These are phyloP conservation scores for Ascodesmis nigricans DNA, from an alignment of 495 filamentous ascomycete genomes.

Conservation along the genomic window DNA sequence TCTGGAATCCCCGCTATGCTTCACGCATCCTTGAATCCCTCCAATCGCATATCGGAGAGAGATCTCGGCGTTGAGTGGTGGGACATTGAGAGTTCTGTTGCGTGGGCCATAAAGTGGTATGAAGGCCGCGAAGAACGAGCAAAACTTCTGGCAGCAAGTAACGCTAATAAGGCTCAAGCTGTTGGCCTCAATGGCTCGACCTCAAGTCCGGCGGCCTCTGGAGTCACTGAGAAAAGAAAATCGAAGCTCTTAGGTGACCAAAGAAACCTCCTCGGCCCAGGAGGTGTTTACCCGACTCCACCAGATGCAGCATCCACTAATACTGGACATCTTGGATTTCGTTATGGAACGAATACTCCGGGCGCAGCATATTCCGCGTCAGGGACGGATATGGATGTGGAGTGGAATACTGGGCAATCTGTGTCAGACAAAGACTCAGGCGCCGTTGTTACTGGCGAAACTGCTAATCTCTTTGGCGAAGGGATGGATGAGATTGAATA, in stretches of 20 bases:
- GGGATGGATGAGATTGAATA: constrained; percentile 15
- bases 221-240: constrained; percentile 12
- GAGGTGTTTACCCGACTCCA: constrained; percentile 19
- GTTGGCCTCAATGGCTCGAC: too few relatives aligned
- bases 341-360: too few relatives aligned
- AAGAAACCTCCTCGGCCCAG: constrained; percentile 4
- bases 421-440: constrained; percentile 10
- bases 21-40: constrained; percentile 9
- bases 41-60: constrained; percentile 7
- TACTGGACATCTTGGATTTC: too few relatives aligned
- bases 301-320: constrained; percentile 14
- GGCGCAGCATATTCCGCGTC: too few relatives aligned
- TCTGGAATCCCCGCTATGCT: constrained; percentile 6
- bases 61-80: constrained; percentile 18
- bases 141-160: neutral
- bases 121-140: constrained; percentile 10
- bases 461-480: constrained; percentile 18
- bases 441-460: constrained; percentile 10
- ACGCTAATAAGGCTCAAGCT: constrained; percentile 6
- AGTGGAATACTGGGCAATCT: constrained; percentile 8
- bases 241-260: constrained; percentile 7
- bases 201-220: too few relatives aligned
- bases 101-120: constrained; percentile 20
- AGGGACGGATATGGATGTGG: constrained; percentile 17
- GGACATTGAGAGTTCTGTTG: constrained; percentile 13